Conservation (phyloP, 2,329 filamentous ascomycete genomes). For the Colletotrichum phormii region DNA sequence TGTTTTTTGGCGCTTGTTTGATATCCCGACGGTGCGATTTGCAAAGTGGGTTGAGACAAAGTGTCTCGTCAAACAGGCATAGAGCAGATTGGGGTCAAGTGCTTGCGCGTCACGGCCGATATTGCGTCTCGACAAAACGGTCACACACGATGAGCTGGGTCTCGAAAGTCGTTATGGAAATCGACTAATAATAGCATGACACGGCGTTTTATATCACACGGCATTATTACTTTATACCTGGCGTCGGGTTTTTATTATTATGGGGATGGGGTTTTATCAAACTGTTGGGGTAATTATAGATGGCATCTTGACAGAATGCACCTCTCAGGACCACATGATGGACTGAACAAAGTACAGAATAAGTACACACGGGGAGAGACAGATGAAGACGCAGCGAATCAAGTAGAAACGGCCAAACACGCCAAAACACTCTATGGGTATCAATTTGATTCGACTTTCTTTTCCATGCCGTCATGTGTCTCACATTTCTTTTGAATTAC, state of each 20-base stretch:
- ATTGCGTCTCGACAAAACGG: conserved; percentile 1
- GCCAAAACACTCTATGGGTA: conserved; percentile 16
- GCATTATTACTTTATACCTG: conserved; percentile 36
- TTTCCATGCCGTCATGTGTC: conserved; percentile 34
- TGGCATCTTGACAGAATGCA: conserved; percentile 21
- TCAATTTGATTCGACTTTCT: conserved; percentile 33
- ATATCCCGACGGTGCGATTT: conserved; percentile 66
- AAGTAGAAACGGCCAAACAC: conserved; percentile 11
- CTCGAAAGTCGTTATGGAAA: conserved; percentile 26
- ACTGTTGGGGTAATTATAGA: conserved; percentile 9
- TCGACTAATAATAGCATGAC: conserved; percentile 33
- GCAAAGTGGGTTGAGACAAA: conserved; percentile 66
- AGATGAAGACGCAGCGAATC: not conserved
- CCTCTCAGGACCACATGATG: conserved; percentile 13
- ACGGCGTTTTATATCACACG: conserved; percentile 32
- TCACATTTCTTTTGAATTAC: not conserved
- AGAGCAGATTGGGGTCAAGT: not conserved
- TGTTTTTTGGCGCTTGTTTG: conserved; percentile 66
- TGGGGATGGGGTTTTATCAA: not conserved
- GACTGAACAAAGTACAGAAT: conserved; percentile 1
- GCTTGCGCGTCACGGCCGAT: conserved; percentile 11
- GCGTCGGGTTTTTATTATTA: conserved; percentile 20
- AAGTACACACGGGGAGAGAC: not conserved
- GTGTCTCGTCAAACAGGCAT: conserved; percentile 46
- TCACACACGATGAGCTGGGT: not conserved